Base-by-base conservation (phyloP, 2,329 filamentous ascomycete species). In the Trichoderma simmonsii region DNA sequence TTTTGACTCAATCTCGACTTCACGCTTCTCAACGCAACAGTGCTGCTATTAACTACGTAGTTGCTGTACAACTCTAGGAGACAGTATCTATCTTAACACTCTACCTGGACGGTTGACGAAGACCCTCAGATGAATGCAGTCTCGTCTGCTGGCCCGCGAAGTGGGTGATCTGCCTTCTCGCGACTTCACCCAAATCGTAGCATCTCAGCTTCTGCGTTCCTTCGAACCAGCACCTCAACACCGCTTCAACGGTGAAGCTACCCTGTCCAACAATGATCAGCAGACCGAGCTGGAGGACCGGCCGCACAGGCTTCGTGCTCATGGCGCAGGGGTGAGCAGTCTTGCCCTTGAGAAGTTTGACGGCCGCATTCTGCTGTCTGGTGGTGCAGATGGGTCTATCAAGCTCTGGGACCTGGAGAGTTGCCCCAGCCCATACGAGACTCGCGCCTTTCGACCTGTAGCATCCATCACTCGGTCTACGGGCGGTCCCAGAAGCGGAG, bases 371-470 rank as follows among this genome's bases (percentile, higher is more conserved):
- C 86, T 98, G 74, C 82, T 97, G 2, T 97, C 95, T 0, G 95
- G 93, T 4, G 94, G 95, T 34, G 91, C 93, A 5, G 94, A 97
- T 78, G 93, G 92, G 11, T 92, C 92, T 1, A 89, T 98, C 77
- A 92, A 91, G 75, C 83, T 98, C 60, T 98, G 95, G 95, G 91
- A 98, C 81, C 87, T 98, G 7, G 92, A 97, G 77, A 83, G 87
- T 64, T 84, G 85, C 75, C 79, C 79, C 14, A 84, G 84, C 73
- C 81, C 83, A 6, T 83, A 82, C 74, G 80, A 73, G 73, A 80
- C 80, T 43, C 86, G 85, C 77, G 86, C 79, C 21, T 91, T 87
- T 76, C 85, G 82, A 7, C 88, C 92, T 2, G 79, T 86, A 24
- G 86, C 84, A 64, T 84, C 83, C 28, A 84, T 89, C 63, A 77